These are phyloP conservation scores for Lachancea lanzarotensis DNA, from an alignment of 805 yeast genomes.

Conservation along the genomic window DNA sequence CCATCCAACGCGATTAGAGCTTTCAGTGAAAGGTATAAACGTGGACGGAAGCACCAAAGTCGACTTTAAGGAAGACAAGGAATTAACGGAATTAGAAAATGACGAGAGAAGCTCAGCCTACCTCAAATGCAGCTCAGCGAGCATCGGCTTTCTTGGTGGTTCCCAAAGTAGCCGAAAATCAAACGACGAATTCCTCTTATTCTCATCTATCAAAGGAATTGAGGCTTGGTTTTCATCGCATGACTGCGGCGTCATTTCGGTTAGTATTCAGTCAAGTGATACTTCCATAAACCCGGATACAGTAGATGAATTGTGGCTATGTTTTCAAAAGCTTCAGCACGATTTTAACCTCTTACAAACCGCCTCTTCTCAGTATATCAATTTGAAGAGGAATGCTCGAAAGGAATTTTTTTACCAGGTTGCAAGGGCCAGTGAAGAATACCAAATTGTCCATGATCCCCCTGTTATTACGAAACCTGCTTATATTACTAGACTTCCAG, in stretches of 20 bases:
- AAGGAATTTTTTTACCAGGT: slow-evolving; percentile 38
- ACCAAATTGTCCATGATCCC: slow-evolving; percentile 71
- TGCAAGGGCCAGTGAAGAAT: slow-evolving; percentile 42
- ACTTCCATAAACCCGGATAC: slow-evolving; percentile 31
- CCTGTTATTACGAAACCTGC: slow-evolving; percentile 87
- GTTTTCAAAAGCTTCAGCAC: slow-evolving; percentile 12
- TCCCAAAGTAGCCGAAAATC: not conserved
- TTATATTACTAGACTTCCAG: slow-evolving; percentile 62
- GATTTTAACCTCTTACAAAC: slow-evolving; percentile 10
- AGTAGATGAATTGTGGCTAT: slow-evolving; percentile 31
- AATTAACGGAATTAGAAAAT: not conserved
- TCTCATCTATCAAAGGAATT: slow-evolving; percentile 23
- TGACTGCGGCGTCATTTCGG: slow-evolving; percentile 19
- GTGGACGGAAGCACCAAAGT: not conserved
- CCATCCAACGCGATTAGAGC: not conserved
- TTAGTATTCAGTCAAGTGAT: slow-evolving; percentile 29
- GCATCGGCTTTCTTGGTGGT: not conserved
- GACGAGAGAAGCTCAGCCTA: not conserved
- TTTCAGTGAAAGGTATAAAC: not conserved
- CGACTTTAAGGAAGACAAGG: not conserved
- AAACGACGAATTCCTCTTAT: slow-evolving; percentile 15
- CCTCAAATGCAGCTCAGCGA: not conserved
- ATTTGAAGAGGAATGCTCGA: slow-evolving; percentile 15
- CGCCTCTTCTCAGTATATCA: slow-evolving; percentile 7
- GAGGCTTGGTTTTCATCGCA: slow-evolving; percentile 26